phyloP scores from a whole-genome alignment of 129 eudicot species.

The Saposhnikovia divaricata region DNA sequence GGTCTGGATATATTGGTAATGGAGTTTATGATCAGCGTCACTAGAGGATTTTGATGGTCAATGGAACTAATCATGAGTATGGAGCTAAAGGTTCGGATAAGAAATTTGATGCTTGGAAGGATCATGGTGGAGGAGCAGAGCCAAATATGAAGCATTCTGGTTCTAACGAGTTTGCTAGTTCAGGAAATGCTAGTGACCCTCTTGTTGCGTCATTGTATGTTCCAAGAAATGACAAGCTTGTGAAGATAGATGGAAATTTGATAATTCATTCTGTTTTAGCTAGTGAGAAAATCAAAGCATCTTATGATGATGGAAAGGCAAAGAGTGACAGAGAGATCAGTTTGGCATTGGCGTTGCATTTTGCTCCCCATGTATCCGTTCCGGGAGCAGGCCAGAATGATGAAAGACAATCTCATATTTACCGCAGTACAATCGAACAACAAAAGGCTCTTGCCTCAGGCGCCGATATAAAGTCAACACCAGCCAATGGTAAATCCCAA shows the following conservation, averaged over 20 bases:
- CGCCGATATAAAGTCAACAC: too few relatives aligned
- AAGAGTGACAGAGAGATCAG: slow-evolving; percentile 45
- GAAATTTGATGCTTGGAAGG: slow-evolving; percentile 17
- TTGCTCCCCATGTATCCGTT: slow-evolving; percentile 41
- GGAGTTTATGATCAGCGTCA: slow-evolving; percentile 35
- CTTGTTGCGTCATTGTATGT: slow-evolving; percentile 87
- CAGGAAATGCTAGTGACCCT: slow-evolving; percentile 56
- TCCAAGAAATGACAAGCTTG: slow-evolving; percentile 89
- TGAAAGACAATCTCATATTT: too few relatives aligned
- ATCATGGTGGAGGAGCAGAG: slow-evolving; percentile 23
- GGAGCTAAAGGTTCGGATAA: slow-evolving; percentile 19
- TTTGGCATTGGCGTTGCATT: slow-evolving; percentile 43
- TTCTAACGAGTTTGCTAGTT: slow-evolving; percentile 17
- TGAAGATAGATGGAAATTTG: slow-evolving; percentile 89
- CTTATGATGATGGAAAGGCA: slow-evolving; percentile 26
- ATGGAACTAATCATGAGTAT: slow-evolving; percentile 31
- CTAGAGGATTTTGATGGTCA: slow-evolving; percentile 59
- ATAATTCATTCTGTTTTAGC: slow-evolving; percentile 88
- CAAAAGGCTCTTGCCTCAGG: too few relatives aligned
- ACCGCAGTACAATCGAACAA: too few relatives aligned
- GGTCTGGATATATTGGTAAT: slow-evolving; percentile 23
- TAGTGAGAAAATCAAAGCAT: slow-evolving; percentile 78
- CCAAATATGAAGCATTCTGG: slow-evolving; percentile 9
- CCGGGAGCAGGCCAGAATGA: slow-evolving; percentile 27
- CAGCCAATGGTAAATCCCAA: too few relatives aligned